phyloP scores from a whole-genome alignment of 2,329 filamentous ascomycete genomes.

The Sarocladium brachiariae region DNA sequence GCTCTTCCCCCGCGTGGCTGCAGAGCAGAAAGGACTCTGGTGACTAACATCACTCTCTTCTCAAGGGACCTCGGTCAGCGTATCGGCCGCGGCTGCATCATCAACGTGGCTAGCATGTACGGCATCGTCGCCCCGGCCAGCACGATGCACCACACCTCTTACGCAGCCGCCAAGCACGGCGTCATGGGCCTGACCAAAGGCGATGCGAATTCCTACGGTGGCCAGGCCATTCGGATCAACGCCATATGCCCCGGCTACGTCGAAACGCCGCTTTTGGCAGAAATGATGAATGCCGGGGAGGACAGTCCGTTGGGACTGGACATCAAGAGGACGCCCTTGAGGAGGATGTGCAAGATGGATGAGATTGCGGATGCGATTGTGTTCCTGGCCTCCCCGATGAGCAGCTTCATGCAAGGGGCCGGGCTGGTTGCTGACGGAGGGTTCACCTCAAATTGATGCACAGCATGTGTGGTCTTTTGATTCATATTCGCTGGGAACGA shows the following conservation, averaged over 20 bases:
- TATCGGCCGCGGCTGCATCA: slow-evolving; percentile 41
- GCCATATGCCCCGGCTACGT: slow-evolving; percentile 51
- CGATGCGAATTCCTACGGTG: slow-evolving; percentile 47
- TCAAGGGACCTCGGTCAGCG: slow-evolving; percentile 28
- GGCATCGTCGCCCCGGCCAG: slow-evolving; percentile 35
- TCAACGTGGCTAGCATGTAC: slow-evolving; percentile 48
- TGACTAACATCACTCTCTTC: not conserved
- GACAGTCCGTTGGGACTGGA: slow-evolving; percentile 28
- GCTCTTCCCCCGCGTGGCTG: too few relatives aligned
- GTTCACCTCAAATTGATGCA: slow-evolving; percentile 25
- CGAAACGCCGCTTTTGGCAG: slow-evolving; percentile 31
- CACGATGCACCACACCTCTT: slow-evolving; percentile 35
- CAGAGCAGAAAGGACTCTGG: too few relatives aligned
- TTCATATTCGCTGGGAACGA: too few relatives aligned
- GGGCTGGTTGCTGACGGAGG: slow-evolving; percentile 41
- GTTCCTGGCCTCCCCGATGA: slow-evolving; percentile 44
- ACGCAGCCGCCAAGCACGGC: slow-evolving; percentile 46
- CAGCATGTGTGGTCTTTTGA: too few relatives aligned
- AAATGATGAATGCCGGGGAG: slow-evolving; percentile 16
- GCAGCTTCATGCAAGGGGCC: slow-evolving; percentile 45
- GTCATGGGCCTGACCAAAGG: slow-evolving; percentile 46
- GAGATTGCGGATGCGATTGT: slow-evolving; percentile 48
- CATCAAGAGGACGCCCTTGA: slow-evolving; percentile 37
- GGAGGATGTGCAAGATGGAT: slow-evolving; percentile 39
- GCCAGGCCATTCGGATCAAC: slow-evolving; percentile 49